Evolutionary conservation across 2,329 filamentous ascomycete species (phyloP), one percentile per base, ranked within the genome.

Genomic region (Colletotrichum sp.): DNA sequence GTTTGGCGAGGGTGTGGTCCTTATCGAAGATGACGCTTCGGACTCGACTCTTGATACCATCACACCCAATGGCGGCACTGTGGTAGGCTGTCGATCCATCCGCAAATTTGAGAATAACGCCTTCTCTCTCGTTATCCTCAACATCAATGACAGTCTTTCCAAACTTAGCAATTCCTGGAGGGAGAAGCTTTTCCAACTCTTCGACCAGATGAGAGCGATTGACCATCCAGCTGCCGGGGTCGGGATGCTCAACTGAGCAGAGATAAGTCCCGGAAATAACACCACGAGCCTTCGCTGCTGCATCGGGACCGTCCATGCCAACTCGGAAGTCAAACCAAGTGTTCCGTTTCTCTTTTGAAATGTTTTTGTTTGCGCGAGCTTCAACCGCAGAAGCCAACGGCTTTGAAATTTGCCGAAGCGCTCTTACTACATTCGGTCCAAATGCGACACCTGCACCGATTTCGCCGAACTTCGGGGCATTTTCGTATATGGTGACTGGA

Each of bases 361-460:
- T 59, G 25, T 59, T 59, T 27, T 59, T 59, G 55, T 59, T 59
- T 19, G 55, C 25, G 55, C 55, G 55, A 0, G 55, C 55, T 29
- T 59, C 55, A 27, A 59, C 55, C 1, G 25, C 25, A 15, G 55
- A 16, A 29, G 55, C 55, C 55, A 59, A 59, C 4, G 55, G 25
- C 55, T 2, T 59, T 59, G 55, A 59, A 59, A 59, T 59, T 59
- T 59, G 55, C 25, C 55, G 25, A 59, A 59, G 55, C 55, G 55
- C 55, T 59, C 25, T 59, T 3, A 89, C 86, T 2, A 88, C 88
- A 76, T 89, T 89, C 11, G 88, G 87, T 8, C 84, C 87, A 77
- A 90, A 87, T 6, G 87, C 88, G 55, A 90, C 87, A 9, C 89
- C 89, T 0, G 89, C 88, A 0, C 89, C 89, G 16, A 59, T 29